Base-by-base conservation (phyloP, 2,329 filamentous ascomycete species). In the Colletotrichum liaoningense region DNA sequence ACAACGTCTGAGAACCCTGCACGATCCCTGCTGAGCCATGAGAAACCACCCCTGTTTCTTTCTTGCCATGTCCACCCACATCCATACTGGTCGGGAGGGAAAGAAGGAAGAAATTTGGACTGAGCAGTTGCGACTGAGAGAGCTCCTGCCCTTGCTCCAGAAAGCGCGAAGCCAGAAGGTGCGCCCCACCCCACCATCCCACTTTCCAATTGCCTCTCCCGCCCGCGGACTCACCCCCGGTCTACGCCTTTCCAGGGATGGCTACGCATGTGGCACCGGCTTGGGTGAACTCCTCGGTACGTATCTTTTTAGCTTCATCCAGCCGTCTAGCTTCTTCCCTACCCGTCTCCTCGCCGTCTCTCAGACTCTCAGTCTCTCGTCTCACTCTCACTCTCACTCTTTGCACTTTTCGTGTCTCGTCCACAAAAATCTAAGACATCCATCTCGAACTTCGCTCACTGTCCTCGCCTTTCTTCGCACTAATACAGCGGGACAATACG, bases 121-220 rank as follows among this genome's bases (percentile, higher is more conserved):
- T 49, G 42, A n/a, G 42, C 42, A 49, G 19, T n/a, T 19, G 42
- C 16, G 16, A n/a, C 42, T 49, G 42, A n/a, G 42, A 46, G 42
- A 38, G 26, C 26, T 24, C 35, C 22, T 59, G 56, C 58, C 30
- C 28, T 58, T 58, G 52, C 57, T 28, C 65, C 42, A 63, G 42
- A 28, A 24, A 35, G 30, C 42, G 12, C 30, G 30, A 56, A 33
- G 30, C 30, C 30, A 33, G 30, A 33, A 16, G 8, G 46, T 19
- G 46, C 26, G 70, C 57, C 67, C 62, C 60, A 65, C 54, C 11
- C 11, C 66, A 54, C 70, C 59, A 54, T 52, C 60, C 46, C 62
- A 67, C 71, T 33, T 70, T 54, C 60, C 60, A 55, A 28, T 67
- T 58, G 71, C 71, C 71, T 73, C 68, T 72, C 67, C 63, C 68